Base-by-base conservation (phyloP, 179 eudicot genomes). In the Camellia oleifera region DNA sequence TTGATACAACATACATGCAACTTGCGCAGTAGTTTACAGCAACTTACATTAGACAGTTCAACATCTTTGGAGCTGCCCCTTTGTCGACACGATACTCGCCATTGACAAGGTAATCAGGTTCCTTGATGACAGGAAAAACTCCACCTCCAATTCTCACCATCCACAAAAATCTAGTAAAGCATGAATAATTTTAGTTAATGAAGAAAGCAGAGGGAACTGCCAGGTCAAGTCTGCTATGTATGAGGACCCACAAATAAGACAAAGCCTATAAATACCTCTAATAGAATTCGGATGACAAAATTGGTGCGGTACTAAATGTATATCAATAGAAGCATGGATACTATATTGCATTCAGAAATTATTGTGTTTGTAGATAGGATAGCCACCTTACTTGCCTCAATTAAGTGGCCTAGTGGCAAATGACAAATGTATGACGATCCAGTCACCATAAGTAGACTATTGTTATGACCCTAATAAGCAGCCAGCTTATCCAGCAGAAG, bases 71-170 rank as follows among this genome's bases (percentile, higher is more conserved):
- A 61, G 85, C 86, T 26, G 86, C 88, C 68, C 89, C 88, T 79
- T 88, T 86, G 78, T 86, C 89, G 53, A 88, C 88, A 79, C 91
- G 89, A 71, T 86, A 92, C 86, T 91, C 94, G 74, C 98, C 99
- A 80, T 92, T 91, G 52, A 90, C 92, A 85, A 96, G 97, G 87
- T 94, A 96, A 84, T 96, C 99, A 72, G 98, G 92, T 86, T 96
- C 99, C 88, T 96, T 96, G 73, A 96, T 96, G 84, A 91, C 92
- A 71, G 99, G 99, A 79, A 92, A 96, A 40, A 92, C 99, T 54
- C 99, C 98, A 67, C 99, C 99, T 69, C 99, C 99, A 67, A 96
- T 94, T 82, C 99, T 87, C 78, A 96, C 99, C 99, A 96, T 96
- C 99, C 99, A 96, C 81, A 96, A 83, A 85, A 96, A 96, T 61